Conservation (phyloP, 192 early-diverging fungal genomes). For the Gamsiella multidivaricata region DNA sequence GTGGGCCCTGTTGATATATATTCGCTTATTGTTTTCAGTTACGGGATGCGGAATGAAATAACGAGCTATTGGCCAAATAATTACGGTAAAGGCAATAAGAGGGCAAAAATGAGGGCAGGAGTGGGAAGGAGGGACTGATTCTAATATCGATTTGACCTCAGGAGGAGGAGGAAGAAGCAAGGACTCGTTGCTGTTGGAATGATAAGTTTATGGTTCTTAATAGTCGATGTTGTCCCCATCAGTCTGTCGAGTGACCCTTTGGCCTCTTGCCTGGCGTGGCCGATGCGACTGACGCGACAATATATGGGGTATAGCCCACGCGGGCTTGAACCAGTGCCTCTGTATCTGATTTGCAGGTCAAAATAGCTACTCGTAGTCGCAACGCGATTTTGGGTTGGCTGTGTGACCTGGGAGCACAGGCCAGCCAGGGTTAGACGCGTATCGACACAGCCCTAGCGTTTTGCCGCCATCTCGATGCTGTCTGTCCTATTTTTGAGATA, state of each 20-base stretch:
- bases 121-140: constrained; percentile 13
- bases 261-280: background rate
- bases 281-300: no score
- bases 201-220: constrained; percentile 14
- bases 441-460: background rate
- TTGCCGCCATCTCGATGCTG: background rate
- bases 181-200: constrained; percentile 30
- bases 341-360: no score
- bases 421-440: background rate
- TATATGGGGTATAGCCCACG: no score
- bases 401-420: background rate
- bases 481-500: background rate
- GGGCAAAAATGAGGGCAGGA: background rate
- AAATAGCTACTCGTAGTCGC: no score
- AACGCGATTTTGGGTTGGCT: no score
- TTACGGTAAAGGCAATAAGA: constrained; percentile 1
- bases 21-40: constrained; percentile 12
- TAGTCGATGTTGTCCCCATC: background rate
- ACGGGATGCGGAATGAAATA: background rate
- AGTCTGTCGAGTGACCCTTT: constrained; percentile 1
- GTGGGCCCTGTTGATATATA: background rate
- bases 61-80: background rate
- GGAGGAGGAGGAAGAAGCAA: constrained; percentile 9
- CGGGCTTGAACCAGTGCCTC: no score
- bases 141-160: constrained; percentile 40